Evolutionary conservation across 1,139 yeast species (phyloP).

Genomic region (Magnusiomyces fungicola): DNA sequence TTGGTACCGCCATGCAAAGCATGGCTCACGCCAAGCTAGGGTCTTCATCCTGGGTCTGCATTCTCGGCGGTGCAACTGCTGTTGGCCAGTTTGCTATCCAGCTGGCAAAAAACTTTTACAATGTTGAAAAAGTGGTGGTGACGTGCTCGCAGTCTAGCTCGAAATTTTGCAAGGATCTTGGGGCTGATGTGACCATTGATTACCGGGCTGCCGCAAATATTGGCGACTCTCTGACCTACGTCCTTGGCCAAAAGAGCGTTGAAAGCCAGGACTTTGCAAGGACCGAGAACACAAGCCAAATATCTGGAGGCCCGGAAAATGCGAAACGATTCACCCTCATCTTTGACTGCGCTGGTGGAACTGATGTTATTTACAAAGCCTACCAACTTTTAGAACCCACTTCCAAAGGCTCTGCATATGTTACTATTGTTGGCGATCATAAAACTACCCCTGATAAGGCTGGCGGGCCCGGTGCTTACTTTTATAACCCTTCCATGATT

Average conservation of each 20-base stretch:
- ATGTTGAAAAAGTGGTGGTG: conserved; percentile 41
- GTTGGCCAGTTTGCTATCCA: conserved; percentile 60
- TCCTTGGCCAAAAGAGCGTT: conserved; percentile 10
- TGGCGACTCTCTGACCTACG: conserved; percentile 12
- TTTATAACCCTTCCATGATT: conserved; percentile 28
- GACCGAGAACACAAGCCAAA: conserved; percentile 4
- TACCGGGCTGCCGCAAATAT: conserved; percentile 35
- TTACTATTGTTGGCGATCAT: conserved; percentile 47
- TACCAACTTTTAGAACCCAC: conserved; percentile 37
- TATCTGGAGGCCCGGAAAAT: neutral
- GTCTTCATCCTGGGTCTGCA: conserved; percentile 38
- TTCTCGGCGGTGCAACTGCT: conserved; percentile 71
- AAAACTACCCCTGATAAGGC: conserved; percentile 26
- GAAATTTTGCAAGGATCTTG: conserved; percentile 39
- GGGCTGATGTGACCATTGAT: conserved; percentile 48
- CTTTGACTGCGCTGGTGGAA: conserved; percentile 19
- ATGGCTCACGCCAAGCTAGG: conserved; percentile 33
- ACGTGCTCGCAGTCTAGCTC: conserved; percentile 31
- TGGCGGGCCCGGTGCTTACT: conserved; percentile 15
- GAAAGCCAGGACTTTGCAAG: conserved; percentile 11
- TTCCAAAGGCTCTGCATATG: conserved; percentile 38
- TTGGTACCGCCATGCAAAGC: conserved; percentile 50
- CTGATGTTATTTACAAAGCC: conserved; percentile 28
- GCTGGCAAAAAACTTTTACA: conserved; percentile 41
- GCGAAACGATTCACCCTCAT: conserved; percentile 12